Evolutionary conservation across 306 rosid species (phyloP).

Genomic region (Biancaea sappan): DNA sequence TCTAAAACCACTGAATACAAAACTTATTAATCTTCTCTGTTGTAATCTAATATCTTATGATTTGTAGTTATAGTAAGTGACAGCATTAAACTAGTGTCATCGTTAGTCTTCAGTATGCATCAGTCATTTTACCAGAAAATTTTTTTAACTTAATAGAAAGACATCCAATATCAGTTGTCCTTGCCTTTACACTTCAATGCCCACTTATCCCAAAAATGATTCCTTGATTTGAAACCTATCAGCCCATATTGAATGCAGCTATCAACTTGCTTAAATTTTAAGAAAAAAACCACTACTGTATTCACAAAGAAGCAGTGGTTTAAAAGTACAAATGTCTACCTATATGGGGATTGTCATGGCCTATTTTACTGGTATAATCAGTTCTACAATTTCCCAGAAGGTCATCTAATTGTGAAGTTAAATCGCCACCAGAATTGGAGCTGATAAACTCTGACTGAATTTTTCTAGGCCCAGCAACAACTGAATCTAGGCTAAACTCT

Average conservation of each 20-base stretch:
- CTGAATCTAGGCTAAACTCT: conserved; percentile 48
- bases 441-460: conserved; percentile 39
- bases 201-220: conserved; percentile 15
- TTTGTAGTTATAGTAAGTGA: conserved; percentile 18
- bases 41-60: not conserved
- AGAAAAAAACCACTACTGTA: conserved; percentile 23
- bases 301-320: conserved; percentile 21
- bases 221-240: conserved; percentile 5
- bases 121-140: not conserved
- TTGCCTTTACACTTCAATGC: conserved; percentile 19
- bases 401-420: conserved; percentile 43
- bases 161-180: conserved; percentile 15
- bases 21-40: not conserved
- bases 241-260: not conserved
- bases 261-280: conserved; percentile 26
- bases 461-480: conserved; percentile 44
- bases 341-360: conserved; percentile 42
- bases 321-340: conserved; percentile 43
- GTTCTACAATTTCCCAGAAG: conserved; percentile 40
- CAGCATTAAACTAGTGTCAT: conserved; percentile 5
- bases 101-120: not conserved
- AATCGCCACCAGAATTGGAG: conserved; percentile 44
- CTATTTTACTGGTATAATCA: conserved; percentile 49
- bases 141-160: conserved; percentile 1
- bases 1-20: conserved; percentile 23